phyloP scores from a whole-genome alignment of 768 basidiomycete genomes.

The Rhodotorula babjevae region DNA sequence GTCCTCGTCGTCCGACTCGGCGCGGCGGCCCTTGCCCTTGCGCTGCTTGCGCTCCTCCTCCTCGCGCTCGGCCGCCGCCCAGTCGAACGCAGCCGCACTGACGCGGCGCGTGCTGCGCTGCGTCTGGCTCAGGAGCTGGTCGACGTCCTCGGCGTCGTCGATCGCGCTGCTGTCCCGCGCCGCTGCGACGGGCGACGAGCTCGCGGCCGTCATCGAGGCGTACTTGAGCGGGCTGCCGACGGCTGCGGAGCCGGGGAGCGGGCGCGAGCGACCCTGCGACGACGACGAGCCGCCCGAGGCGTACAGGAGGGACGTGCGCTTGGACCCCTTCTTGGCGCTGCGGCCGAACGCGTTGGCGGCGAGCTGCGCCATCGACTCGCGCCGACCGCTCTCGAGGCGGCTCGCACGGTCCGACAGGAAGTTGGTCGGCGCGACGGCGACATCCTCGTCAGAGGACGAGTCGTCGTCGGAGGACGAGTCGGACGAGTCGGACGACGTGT shows the following conservation, averaged over 20 bases:
- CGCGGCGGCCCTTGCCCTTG: constrained; percentile 2
- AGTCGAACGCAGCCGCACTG: background rate
- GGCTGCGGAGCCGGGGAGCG: background rate
- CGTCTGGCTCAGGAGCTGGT: constrained; percentile 19
- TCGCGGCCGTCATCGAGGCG: background rate
- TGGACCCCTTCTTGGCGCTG: background rate
- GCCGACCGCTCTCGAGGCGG: background rate
- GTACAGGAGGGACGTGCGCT: constrained; percentile 3
- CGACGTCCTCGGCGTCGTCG: constrained; percentile 15
- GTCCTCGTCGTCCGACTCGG: background rate
- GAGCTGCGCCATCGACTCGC: constrained; percentile 8
- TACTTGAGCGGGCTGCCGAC: constrained; percentile 18
- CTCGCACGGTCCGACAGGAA: background rate
- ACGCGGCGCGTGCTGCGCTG: constrained; percentile 8
- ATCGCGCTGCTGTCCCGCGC: background rate
- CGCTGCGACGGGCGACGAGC: constrained; percentile 2
- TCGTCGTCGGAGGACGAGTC: constrained; percentile 14
- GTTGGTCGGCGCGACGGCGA: background rate
- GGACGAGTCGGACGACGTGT: constrained; percentile 8
- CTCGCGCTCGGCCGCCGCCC: constrained; percentile 25
- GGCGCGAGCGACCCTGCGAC: no score
- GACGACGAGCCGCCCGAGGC: no score
- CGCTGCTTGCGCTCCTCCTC: constrained; percentile 23
- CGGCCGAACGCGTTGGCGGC: constrained; percentile 24
- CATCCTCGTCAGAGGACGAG: constrained; percentile 5